Base-by-base conservation (phyloP, 1,139 yeast genomes). In the Saccharomycopsis phalli region DNA sequence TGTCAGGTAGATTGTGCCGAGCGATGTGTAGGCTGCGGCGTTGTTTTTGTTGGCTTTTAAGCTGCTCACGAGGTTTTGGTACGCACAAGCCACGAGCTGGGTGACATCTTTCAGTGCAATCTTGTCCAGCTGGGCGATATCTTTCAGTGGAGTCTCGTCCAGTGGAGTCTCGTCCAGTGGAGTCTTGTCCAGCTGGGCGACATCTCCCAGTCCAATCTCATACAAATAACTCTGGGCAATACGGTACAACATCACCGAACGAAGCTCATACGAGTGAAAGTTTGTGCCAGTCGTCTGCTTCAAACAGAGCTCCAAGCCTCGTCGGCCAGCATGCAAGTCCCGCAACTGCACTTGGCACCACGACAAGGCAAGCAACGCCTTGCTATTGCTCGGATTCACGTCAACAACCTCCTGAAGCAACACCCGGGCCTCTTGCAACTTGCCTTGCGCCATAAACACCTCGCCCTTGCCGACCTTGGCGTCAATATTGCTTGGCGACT, bases 391-490 rank as follows among this genome's bases (percentile, higher is more conserved):
- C 0, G 87, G 80, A 8, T 37, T n/a, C 20, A 66, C 64, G 1
- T 56, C 51, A 1, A 70, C 61, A 2, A 81, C 88, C 7, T 65
- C 62, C 25, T 60, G 56, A 11, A 91, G 63, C 5, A 82, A 53
- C 1, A 49, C 48, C 35, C 62, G 62, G 0, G 96, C 94, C 10
- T 65, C 66, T 1, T 54, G 51, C 46, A 74, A 66, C 14, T 78
- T 67, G 4, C 75, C 73, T 49, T 76, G 71, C 53, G 84, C 93
- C 41, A 81, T 71, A 31, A 74, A 65, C 47, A 91, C 81, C 48
- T 83, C 63, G 1, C 94, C 94, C 55, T 81, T 82, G 10, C 97
- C 97, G 27, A 88, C 69, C 47, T 72, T 67, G 0, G 95, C 94
- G 37, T 68, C 68, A 3, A 69, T 61, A 50, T 77, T 74, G 1